Base-by-base conservation (phyloP, 345 rosid species). In the Salix arbutifolia region DNA sequence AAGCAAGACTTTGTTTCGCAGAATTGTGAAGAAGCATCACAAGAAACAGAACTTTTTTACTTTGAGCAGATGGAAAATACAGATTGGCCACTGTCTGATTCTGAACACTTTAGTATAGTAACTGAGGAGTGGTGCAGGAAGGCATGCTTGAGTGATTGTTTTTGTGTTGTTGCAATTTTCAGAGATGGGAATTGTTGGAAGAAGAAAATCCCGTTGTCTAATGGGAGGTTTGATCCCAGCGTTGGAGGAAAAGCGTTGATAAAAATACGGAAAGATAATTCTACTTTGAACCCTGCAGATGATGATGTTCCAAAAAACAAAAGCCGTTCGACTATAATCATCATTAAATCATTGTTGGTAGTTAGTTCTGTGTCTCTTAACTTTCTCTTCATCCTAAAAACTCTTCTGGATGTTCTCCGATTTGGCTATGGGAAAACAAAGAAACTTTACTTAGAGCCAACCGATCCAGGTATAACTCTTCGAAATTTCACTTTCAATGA, bases 201-300 rank as follows among this genome's bases (percentile, higher is more conserved):
- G 87, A 85, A 85, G 84, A 82, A 79, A 70, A 44, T 80, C 17
- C 87, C 87, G 7, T 82, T 85, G 9, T 77, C 83, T n/a, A 82
- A 85, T 30, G 87, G 87, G 12, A 72, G 74, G 65, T 28, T 50
- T 7, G 71, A 79, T 42, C 14, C 1, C 5, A 48, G 10, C 16
- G 50, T 60, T 65, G 64, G 25, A 9, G 58, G 65, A 2, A 82
- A 70, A 67, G 79, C 83, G 67, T 68, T 82, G 52, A 74, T 85
- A 75, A 85, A 85, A 72, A 26, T 74, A 19, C 67, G 77, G 52
- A 79, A 74, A 80, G 77, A 67, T 23, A 42, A 61, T 19, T 1
- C 25, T 28, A 68, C 75, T 71, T 62, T 0, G 35, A 50, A 10
- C 28, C 69, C 79, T 8, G 67, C 44, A 40, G 44, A 40, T 40